A percentile compares a stretch with the other conserved stretches of the same genome.
These are phyloP conservation scores for Microcos paniculata DNA, from an alignment of 345 rosid genomes.

Conservation along the genomic window DNA sequence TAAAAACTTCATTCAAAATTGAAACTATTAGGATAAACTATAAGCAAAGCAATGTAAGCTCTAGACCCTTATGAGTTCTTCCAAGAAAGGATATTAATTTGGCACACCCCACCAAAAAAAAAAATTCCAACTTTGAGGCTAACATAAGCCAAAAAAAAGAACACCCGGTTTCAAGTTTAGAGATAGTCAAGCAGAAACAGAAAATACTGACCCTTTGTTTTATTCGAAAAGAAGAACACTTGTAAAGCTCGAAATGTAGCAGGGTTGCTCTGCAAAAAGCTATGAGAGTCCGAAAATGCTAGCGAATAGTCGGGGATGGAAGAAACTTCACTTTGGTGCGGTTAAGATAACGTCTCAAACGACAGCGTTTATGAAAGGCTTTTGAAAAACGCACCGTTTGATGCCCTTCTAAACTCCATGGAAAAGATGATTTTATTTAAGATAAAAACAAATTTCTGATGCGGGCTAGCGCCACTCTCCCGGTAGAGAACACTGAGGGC, in stretches of 20 bases:
- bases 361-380: neutral
- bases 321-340: neutral
- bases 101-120: neutral
- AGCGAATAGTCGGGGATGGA: neutral
- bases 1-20: neutral
- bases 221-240: neutral
- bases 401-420: too few relatives aligned
- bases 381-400: neutral
- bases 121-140: neutral
- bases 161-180: neutral
- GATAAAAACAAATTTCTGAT: too few relatives aligned
- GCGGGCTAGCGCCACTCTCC: too few relatives aligned
- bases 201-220: neutral
- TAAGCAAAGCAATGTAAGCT: neutral
- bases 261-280: conserved; percentile 4
- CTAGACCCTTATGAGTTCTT: neutral
- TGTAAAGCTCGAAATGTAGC: neutral
- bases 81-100: neutral
- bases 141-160: neutral
- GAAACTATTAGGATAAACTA: neutral
- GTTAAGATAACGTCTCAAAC: neutral
- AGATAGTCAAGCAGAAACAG: neutral
- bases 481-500: neutral
- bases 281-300: neutral
- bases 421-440: neutral